Conservation (phyloP, 148 eudicot species). For the Cornus suecica region DNA sequence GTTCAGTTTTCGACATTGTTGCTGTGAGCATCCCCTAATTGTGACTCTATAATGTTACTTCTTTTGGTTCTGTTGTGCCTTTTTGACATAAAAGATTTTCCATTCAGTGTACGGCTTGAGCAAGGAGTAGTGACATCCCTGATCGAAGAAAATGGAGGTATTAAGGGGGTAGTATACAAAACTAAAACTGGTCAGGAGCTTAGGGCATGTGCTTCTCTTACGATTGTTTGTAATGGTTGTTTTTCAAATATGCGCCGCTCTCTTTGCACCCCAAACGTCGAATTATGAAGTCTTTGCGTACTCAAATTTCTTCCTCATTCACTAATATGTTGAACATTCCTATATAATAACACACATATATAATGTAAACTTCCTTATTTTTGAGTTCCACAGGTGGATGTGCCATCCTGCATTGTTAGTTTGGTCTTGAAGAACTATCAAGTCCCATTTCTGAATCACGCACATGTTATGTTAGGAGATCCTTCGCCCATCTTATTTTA, state of each 20-base stretch:
- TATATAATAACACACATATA: not conserved
- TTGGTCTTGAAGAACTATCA: conserved; percentile 60
- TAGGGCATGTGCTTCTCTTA: conserved; percentile 29
- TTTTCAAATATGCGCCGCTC: conserved; percentile 24
- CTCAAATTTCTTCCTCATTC: not conserved
- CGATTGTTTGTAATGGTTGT: conserved; percentile 11
- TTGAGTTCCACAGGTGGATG: conserved; percentile 49
- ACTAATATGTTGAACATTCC: not conserved
- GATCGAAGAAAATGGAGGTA: conserved; percentile 31
- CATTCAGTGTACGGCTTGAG: conserved; percentile 33
- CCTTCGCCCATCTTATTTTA: conserved; percentile 74
- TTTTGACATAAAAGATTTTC: not conserved
- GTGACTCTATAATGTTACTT: not conserved
- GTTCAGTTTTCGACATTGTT: too few species aligned
- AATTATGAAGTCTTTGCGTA: not conserved
- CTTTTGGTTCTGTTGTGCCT: not conserved
- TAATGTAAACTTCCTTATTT: not conserved
- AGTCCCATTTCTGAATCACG: conserved; percentile 58
- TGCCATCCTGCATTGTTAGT: conserved; percentile 73
- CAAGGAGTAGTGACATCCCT: conserved; percentile 38
- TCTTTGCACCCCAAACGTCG: conserved; percentile 36
- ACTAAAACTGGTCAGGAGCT: conserved; percentile 29
- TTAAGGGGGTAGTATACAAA: conserved; percentile 35
- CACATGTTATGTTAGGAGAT: conserved; percentile 68
- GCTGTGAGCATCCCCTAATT: too few species aligned